These are phyloP conservation scores for Crepidotus variabilis DNA, from an alignment of 768 basidiomycete species.

Conservation along the genomic window DNA sequence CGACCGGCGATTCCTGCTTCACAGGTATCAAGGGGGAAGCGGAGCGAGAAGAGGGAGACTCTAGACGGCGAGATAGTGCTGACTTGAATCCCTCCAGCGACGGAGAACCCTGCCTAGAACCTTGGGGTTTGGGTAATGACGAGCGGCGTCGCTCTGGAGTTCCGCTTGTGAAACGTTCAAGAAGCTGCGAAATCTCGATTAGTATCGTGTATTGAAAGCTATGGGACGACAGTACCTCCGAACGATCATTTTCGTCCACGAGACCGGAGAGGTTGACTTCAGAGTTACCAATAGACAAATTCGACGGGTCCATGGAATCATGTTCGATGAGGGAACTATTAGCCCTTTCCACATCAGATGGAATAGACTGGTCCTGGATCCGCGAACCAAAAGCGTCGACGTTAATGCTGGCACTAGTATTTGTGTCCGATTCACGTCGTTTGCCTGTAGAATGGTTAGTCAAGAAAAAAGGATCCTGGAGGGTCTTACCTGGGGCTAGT, in stretches of 20 bases:
- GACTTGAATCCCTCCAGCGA: slow-evolving; percentile 7
- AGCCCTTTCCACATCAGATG: slow-evolving; percentile 15
- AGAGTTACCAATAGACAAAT: slow-evolving; percentile 26
- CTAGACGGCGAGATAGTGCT: slow-evolving; percentile 11
- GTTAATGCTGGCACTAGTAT: slow-evolving; percentile 15
- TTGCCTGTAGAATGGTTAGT: slow-evolving; percentile 8
- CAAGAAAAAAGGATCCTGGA: slow-evolving; percentile 1
- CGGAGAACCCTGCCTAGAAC: neutral
- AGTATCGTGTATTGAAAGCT: neutral
- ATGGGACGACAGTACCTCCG: slow-evolving; percentile 9
- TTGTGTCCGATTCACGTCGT: slow-evolving; percentile 8
- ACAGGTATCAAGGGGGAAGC: slow-evolving; percentile 17
- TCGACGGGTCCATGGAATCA: slow-evolving; percentile 23
- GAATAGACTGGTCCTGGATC: slow-evolving; percentile 22
- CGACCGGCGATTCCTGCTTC: slow-evolving; percentile 3
- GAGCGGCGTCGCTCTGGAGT: neutral
- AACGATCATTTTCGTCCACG: slow-evolving; percentile 10
- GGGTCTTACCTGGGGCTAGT: slow-evolving; percentile 19
- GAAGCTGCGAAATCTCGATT: neutral
- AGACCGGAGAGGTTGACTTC: slow-evolving; percentile 23
- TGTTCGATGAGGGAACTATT: slow-evolving; percentile 16
- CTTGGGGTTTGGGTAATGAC: neutral
- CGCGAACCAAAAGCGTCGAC: slow-evolving; percentile 23
- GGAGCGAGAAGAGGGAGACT: slow-evolving; percentile 18
- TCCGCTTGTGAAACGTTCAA: slow-evolving; percentile 2